Evolutionary conservation across 2,329 filamentous ascomycete species (phyloP).

Genomic region (Colletotrichum sp.): DNA sequence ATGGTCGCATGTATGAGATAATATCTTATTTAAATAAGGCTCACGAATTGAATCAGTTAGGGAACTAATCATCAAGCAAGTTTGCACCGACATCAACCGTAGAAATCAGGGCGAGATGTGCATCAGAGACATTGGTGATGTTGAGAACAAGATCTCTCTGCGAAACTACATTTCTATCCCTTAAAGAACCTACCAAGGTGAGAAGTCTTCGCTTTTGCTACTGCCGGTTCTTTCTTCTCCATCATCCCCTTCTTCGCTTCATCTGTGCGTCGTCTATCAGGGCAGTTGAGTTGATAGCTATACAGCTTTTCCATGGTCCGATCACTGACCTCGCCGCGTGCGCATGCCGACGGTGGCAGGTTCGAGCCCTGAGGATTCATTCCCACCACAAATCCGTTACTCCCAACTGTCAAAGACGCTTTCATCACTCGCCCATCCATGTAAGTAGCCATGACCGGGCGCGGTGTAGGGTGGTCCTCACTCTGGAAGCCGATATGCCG

Average conservation of each 20-base stretch:
- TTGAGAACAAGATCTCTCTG: too few species aligned
- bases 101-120: too few species aligned
- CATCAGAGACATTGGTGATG: too few species aligned
- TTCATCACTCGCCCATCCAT: neutral
- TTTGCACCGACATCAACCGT: too few species aligned
- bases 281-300: neutral
- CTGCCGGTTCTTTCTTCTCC: neutral
- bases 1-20: too few species aligned
- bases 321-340: neutral
- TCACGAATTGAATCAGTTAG: too few species aligned
- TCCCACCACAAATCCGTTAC: neutral
- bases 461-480: neutral
- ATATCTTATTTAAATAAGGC: too few species aligned
- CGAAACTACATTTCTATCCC: too few species aligned
- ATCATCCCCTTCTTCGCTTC: neutral
- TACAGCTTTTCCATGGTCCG: neutral
- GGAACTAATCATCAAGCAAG: too few species aligned
- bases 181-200: too few species aligned
- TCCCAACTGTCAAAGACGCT: neutral
- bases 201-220: too few species aligned
- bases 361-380: neutral
- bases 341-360: neutral
- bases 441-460: neutral
- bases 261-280: neutral
- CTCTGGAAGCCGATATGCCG: neutral